Base-by-base conservation (phyloP, 148 eudicot genomes). In the Talinum fruticosum region DNA sequence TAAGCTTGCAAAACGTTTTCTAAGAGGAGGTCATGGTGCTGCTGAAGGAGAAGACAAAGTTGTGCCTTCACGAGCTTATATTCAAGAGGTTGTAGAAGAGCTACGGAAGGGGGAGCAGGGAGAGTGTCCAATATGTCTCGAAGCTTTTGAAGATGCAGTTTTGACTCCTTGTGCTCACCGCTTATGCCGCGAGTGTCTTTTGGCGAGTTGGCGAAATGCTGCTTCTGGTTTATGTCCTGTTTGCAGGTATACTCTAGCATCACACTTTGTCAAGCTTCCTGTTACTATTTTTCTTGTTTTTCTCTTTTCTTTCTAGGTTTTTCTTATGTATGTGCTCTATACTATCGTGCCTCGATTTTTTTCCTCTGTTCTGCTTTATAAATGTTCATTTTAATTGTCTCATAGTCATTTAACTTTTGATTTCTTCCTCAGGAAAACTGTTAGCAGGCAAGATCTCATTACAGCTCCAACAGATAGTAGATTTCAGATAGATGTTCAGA, bases 141-240 rank as follows among this genome's bases (percentile, higher is more conserved):
- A 96, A 86, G 94, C 94, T 83, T 93, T 89, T 88, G 99, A 96
- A 86, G 99, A 96, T 89, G 93, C 99, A 62, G 94, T 96, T 33
- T 84, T 96, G 87, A 96, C 99, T 36, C 99, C 99, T 33, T 96
- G 99, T 87, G 99, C 99, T 82, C 99, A 96, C 82, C 89, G 93
- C 37, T 82, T 96, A 78, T 96, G 99, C 79, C 93, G 97, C 37
- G 99, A 96, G 83, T 96, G 99, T 83, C 93, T 96, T 36, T 82
- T 96, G 88, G 87, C 97, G 33, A 96, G 97, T 86, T 96, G 99
- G 99, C 90, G 93, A 75, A 89, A 87, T 83, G 83, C 92, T 73
- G 76, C 88, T 71, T 89, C 91, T 70, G 97, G 99, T 51, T 89
- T 93, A 80, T 96, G 99, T 83, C 99, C 99, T 82, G 99, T 96